phyloP scores from a whole-genome alignment of 257 asterid genomes.

The Nemophila menziesii region DNA sequence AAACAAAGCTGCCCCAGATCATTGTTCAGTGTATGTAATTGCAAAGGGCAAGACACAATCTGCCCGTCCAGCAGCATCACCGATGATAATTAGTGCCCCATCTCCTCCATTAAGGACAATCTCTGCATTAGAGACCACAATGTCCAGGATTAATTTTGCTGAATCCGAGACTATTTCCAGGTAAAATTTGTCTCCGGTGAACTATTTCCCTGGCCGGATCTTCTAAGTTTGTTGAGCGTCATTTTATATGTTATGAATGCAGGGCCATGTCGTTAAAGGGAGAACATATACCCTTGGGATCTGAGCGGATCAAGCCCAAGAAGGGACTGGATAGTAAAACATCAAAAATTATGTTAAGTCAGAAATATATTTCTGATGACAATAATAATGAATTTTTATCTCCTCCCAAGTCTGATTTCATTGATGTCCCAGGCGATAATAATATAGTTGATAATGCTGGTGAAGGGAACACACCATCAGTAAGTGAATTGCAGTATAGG shows the following conservation, averaged over 20 bases:
- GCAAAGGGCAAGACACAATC: conserved; percentile 48
- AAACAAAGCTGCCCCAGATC: conserved; percentile 65
- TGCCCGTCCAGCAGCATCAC: conserved; percentile 42
- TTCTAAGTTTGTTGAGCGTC: background rate
- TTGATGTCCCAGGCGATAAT: conserved; percentile 21
- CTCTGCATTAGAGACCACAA: conserved; percentile 13
- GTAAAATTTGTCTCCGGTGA: conserved; percentile 13
- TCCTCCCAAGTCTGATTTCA: conserved; percentile 7
- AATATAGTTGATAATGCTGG: conserved; percentile 14
- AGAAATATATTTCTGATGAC: conserved; percentile 8
- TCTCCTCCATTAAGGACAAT: conserved; percentile 18
- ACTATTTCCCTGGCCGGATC: background rate
- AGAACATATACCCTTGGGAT: conserved; percentile 18
- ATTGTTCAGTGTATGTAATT: conserved; percentile 61
- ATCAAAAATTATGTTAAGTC: conserved; percentile 13
- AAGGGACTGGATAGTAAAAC: conserved; percentile 4
- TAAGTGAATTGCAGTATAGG: conserved; percentile 18
- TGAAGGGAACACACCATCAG: conserved; percentile 20
- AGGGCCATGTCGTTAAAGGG: conserved; percentile 22
- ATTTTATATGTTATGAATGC: conserved; percentile 5
- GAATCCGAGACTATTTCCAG: conserved; percentile 28
- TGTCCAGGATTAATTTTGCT: conserved; percentile 12
- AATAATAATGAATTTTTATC: conserved; percentile 14
- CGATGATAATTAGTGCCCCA: conserved; percentile 5
- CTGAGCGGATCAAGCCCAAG: conserved; percentile 10